Evolutionary conservation across 176 grass and related monocot genomes (phyloP).

Genomic region (Avena insularis): DNA sequence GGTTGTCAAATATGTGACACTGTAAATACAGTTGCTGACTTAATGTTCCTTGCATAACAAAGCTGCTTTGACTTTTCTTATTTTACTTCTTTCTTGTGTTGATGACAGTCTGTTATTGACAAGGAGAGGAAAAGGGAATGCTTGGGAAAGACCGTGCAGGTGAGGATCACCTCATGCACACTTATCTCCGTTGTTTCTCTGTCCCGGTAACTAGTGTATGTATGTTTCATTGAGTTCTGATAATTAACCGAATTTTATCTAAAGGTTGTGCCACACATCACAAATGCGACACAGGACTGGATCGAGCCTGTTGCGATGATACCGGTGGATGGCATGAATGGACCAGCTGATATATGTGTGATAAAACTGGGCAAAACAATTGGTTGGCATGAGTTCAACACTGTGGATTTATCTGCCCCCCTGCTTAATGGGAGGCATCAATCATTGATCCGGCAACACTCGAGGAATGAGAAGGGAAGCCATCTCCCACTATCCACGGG

Average conservation of each 20-base stretch:
- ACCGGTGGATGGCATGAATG: conserved; percentile 70
- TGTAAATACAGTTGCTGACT: conserved; percentile 22
- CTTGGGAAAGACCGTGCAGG: conserved; percentile 76
- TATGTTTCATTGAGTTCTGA: conserved; percentile 38
- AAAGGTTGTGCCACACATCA: conserved; percentile 77
- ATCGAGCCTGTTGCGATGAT: conserved; percentile 58
- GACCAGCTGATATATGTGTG: conserved; percentile 63
- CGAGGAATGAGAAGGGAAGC: conserved; percentile 2
- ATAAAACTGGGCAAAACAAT: conserved; percentile 69
- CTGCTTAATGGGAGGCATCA: not conserved
- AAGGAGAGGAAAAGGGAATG: conserved; percentile 70
- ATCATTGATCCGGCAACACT: not conserved
- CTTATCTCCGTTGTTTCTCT: conserved; percentile 2
- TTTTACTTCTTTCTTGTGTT: conserved; percentile 6
- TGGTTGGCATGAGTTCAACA: conserved; percentile 46
- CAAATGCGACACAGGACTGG: conserved; percentile 80
- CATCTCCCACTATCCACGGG: not conserved
- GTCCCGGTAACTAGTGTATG: conserved; percentile 26
- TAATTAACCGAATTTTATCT: conserved; percentile 13
- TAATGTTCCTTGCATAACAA: conserved; percentile 35
- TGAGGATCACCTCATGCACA: conserved; percentile 21
- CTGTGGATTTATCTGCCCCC: not conserved
- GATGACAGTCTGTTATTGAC: conserved; percentile 64
- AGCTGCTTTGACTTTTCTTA: conserved; percentile 29
- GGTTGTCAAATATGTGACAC: conserved; percentile 5